These are phyloP conservation scores for Thalassiosira sp. DNA, from an alignment of 352 stramenopile genomes.

Conservation along the genomic window DNA sequence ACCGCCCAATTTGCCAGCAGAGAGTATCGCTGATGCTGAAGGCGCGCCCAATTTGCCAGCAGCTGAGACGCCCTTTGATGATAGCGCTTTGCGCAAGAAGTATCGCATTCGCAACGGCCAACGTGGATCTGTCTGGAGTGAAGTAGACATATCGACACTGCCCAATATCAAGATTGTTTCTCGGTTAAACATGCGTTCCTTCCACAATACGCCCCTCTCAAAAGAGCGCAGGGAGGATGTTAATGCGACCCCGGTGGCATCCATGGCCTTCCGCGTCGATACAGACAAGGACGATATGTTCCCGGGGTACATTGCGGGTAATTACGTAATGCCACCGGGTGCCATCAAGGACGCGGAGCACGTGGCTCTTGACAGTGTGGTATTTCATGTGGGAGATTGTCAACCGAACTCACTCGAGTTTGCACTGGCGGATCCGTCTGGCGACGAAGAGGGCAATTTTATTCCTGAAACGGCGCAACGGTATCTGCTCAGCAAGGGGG, in stretches of 20 bases:
- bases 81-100: constrained; percentile 63
- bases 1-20: too few species aligned
- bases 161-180: constrained; percentile 73
- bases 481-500: constrained; percentile 91
- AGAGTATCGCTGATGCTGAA: constrained; percentile 10
- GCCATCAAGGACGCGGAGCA: constrained; percentile 95
- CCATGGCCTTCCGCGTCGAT: constrained; percentile 79
- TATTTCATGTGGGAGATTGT: constrained; percentile 91
- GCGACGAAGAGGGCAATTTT: constrained; percentile 84
- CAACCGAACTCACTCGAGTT: constrained; percentile 87
- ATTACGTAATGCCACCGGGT: constrained; percentile 88
- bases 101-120: constrained; percentile 63
- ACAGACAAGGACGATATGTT: constrained; percentile 63
- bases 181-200: constrained; percentile 58
- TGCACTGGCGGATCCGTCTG: constrained; percentile 72
- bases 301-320: constrained; percentile 85
- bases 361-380: constrained; percentile 90
- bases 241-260: constrained; percentile 64
- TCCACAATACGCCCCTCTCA: constrained; percentile 65
- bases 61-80: constrained; percentile 57
- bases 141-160: constrained; percentile 49
- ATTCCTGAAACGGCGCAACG: constrained; percentile 89
- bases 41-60: constrained; percentile 14
- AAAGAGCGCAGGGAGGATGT: constrained; percentile 67
- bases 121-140: constrained; percentile 74